Conservation (phyloP, 1,139 yeast species). For the Yamadazyma kanchanaburiensis region DNA sequence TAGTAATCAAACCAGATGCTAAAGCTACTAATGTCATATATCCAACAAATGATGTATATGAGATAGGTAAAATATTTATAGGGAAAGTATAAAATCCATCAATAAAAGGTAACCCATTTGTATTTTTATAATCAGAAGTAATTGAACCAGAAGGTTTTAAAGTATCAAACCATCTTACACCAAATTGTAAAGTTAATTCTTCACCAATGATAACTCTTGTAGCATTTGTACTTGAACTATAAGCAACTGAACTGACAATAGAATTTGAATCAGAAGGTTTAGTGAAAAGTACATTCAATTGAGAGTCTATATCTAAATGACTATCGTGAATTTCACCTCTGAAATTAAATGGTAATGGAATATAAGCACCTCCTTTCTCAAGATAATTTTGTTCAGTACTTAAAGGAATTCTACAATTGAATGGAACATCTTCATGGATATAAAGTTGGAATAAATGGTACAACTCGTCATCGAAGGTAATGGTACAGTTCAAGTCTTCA, state of each 20-base stretch:
- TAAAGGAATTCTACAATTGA: slow-evolving; percentile 62
- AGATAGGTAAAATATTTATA: slow-evolving; percentile 23
- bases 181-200: slow-evolving; percentile 52
- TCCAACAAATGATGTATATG: slow-evolving; percentile 19
- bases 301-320: slow-evolving; percentile 66
- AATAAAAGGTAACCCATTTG: slow-evolving; percentile 29
- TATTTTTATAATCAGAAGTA: slow-evolving; percentile 10
- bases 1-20: slow-evolving; percentile 23
- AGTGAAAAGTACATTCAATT: slow-evolving; percentile 53
- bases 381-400: slow-evolving; percentile 39
- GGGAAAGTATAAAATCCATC: slow-evolving; percentile 47
- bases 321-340: slow-evolving; percentile 68
- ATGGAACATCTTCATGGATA: slow-evolving; percentile 75
- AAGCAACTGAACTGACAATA: slow-evolving; percentile 54
- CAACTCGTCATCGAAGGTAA: slow-evolving; percentile 60
- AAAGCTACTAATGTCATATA: slow-evolving; percentile 22
- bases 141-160: slow-evolving; percentile 11
- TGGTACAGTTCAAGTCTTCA: slow-evolving; percentile 59
- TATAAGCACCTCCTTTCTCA: slow-evolving; percentile 47
- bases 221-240: slow-evolving; percentile 62
- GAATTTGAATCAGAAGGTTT: slow-evolving; percentile 36
- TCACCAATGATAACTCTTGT: slow-evolving; percentile 68
- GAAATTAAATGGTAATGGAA: slow-evolving; percentile 64
- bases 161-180: slow-evolving; percentile 55
- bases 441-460: slow-evolving; percentile 73